Evolutionary conservation across 2,329 filamentous ascomycete genomes (phyloP).

Genomic region (Lasiodiplodia citricola): DNA sequence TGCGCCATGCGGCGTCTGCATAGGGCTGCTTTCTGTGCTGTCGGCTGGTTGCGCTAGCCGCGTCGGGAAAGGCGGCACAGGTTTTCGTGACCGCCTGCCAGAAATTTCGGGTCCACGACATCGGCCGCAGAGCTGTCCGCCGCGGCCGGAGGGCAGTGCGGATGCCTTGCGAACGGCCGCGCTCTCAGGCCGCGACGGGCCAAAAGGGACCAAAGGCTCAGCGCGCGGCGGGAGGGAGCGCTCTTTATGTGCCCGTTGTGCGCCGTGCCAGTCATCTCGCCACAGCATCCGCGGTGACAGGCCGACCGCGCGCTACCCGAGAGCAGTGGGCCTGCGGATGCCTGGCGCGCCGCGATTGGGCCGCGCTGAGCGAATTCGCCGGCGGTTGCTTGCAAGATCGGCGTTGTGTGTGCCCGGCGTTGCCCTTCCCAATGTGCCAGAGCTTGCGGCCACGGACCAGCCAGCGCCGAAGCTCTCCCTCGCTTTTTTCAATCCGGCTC

Average conservation of each 20-base stretch:
- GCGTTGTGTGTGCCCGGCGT: conserved; percentile 20
- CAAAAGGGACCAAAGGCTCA: conserved; percentile 10
- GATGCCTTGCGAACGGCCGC: neutral
- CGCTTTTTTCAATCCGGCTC: conserved; percentile 25
- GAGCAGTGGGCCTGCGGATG: conserved; percentile 15
- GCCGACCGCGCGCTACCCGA: conserved; percentile 20
- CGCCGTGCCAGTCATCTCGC: conserved; percentile 16
- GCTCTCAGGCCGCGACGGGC: neutral
- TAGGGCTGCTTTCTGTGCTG: conserved; percentile 25
- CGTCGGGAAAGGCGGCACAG: conserved; percentile 18
- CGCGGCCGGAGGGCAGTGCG: neutral
- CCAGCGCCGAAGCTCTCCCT: conserved; percentile 25
- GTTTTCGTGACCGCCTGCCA: conserved; percentile 21
- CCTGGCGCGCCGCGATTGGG: conserved; percentile 23
- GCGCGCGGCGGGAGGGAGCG: conserved; percentile 3
- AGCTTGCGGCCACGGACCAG: conserved; percentile 24
- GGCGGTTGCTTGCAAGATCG: conserved; percentile 19
- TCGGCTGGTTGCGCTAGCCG: conserved; percentile 20
- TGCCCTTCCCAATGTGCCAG: conserved; percentile 22
- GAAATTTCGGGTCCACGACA: conserved; percentile 22
- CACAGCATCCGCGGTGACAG: conserved; percentile 5
- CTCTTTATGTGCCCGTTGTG: conserved; percentile 21
- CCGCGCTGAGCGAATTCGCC: conserved; percentile 22
- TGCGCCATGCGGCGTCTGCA: conserved; percentile 11
- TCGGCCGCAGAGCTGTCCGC: conserved; percentile 2